A percentile compares a stretch with the other conserved stretches of the same genome.
These are phyloP conservation scores for Physaria fendleri DNA, from an alignment of 345 rosid species.

Conservation along the genomic window DNA sequence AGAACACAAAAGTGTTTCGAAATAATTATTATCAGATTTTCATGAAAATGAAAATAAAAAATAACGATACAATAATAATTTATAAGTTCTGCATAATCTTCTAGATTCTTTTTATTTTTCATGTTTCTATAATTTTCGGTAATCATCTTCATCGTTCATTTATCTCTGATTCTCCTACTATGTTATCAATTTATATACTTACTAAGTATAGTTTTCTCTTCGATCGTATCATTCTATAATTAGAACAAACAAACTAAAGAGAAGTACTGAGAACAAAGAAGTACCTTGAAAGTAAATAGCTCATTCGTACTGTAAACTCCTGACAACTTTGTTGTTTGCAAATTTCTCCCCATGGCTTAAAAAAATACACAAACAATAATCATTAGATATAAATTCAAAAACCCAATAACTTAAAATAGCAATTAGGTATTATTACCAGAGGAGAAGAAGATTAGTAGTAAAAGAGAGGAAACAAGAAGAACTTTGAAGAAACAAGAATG, in stretches of 20 bases:
- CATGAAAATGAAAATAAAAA: too few species aligned
- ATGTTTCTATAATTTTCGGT: too few species aligned
- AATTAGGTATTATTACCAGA: constrained; percentile 15
- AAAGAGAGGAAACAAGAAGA: constrained; percentile 25
- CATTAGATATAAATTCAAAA: background rate
- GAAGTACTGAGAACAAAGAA: background rate
- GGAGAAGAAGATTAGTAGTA: constrained; percentile 24
- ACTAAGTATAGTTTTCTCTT: too few species aligned
- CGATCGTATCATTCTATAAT: background rate
- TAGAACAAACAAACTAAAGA: background rate
- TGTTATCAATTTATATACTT: too few species aligned
- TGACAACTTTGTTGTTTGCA: constrained; percentile 3
- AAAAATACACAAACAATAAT: background rate
- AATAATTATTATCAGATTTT: too few species aligned
- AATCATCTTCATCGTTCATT: too few species aligned
- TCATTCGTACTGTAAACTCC: background rate
- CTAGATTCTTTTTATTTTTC: too few species aligned
- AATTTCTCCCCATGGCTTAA: constrained; percentile 26
- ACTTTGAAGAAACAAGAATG: constrained; percentile 25
- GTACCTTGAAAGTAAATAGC: constrained; percentile 16
- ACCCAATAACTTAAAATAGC: background rate
- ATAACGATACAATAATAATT: too few species aligned
- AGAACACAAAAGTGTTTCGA: too few species aligned
- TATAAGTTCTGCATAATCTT: too few species aligned
- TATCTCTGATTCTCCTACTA: too few species aligned